Conservation (phyloP, 2,329 filamentous ascomycete genomes). For the Botrytis porri region DNA sequence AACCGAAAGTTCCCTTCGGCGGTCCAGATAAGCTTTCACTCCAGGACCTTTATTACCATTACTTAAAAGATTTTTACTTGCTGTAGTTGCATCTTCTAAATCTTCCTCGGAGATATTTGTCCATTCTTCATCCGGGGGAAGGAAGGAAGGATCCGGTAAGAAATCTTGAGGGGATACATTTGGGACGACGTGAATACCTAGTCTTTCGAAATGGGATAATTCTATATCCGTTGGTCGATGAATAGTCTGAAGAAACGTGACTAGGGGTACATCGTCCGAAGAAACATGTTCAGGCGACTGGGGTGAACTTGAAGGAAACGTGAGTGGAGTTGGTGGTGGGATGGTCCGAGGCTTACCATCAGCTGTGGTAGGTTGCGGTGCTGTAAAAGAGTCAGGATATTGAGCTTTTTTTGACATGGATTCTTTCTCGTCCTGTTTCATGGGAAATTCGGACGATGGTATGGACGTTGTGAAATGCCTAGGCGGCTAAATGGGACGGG, state of each 20-base stretch:
- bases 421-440: not conserved
- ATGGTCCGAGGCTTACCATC: slow-evolving; percentile 29
- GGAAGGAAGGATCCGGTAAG: slow-evolving; percentile 51
- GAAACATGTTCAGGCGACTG: slow-evolving; percentile 29
- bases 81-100: slow-evolving; percentile 44
- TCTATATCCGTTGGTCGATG: slow-evolving; percentile 51
- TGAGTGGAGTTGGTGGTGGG: slow-evolving; percentile 33
- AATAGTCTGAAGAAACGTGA: slow-evolving; percentile 51
- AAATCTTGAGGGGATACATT: slow-evolving; percentile 50
- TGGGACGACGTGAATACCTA: slow-evolving; percentile 54
- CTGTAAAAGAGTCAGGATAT: slow-evolving; percentile 26
- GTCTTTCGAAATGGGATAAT: slow-evolving; percentile 52
- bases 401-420: not conserved
- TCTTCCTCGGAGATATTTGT: slow-evolving; percentile 34
- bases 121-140: slow-evolving; percentile 55
- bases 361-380: slow-evolving; percentile 19
- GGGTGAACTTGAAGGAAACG: slow-evolving; percentile 32
- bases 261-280: slow-evolving; percentile 42
- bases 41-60: slow-evolving; percentile 57
- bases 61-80: slow-evolving; percentile 48
- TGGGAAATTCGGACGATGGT: not conserved
- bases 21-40: slow-evolving; percentile 56
- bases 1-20: slow-evolving; percentile 54
- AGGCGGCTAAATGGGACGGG: not conserved
- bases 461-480: not conserved